phyloP scores from a whole-genome alignment of 495 filamentous ascomycete genomes.

The Staphylotrichum longicolle region DNA sequence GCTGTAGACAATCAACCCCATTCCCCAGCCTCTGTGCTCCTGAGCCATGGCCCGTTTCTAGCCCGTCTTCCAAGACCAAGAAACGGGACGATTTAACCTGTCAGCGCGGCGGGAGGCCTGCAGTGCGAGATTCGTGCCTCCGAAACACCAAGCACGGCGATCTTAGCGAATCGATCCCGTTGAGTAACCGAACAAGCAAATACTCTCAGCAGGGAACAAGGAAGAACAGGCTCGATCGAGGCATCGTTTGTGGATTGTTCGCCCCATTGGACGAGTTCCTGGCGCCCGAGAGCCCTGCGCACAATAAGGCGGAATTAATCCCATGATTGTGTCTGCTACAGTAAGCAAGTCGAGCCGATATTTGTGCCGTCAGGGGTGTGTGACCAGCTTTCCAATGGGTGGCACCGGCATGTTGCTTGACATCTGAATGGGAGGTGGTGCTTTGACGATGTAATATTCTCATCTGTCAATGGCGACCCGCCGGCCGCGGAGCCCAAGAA shows the following conservation, averaged over 20 bases:
- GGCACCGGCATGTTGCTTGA: background rate
- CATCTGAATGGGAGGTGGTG: background rate
- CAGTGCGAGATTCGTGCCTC: slow-evolving; percentile 13
- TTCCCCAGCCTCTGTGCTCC: slow-evolving; percentile 13
- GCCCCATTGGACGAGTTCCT: background rate
- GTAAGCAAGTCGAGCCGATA: background rate
- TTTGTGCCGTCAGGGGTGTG: background rate
- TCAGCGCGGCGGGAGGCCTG: background rate
- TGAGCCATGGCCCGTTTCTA: slow-evolving; percentile 12
- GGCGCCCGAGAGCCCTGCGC: background rate
- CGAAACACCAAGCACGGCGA: slow-evolving; percentile 12
- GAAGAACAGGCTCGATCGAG: background rate
- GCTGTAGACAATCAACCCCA: background rate
- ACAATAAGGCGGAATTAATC: background rate
- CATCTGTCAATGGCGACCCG: background rate
- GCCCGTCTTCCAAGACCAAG: slow-evolving; percentile 15
- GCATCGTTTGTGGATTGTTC: background rate
- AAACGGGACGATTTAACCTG: slow-evolving; percentile 17
- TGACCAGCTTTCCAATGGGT: background rate
- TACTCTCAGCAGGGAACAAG: slow-evolving; percentile 19
- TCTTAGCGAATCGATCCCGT: slow-evolving; percentile 12
- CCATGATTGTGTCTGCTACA: background rate
- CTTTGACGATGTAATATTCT: background rate
- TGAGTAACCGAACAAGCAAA: slow-evolving; percentile 21
- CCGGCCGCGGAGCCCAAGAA: too few species aligned